These are phyloP conservation scores for Paulownia fortunei DNA, from an alignment of 257 asterid species.

Conservation along the genomic window DNA sequence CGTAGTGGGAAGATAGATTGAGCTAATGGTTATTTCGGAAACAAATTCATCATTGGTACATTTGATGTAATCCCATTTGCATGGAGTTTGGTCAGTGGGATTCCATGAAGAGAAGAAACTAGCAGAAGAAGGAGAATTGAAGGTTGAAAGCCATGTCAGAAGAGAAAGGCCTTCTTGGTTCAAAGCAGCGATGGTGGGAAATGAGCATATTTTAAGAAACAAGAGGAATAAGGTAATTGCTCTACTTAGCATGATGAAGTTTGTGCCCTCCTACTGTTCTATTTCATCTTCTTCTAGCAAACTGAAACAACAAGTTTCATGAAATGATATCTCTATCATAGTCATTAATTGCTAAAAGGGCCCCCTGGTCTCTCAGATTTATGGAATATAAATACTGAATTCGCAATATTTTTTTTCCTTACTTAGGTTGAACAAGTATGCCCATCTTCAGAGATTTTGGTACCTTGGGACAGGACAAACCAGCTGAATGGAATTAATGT, in stretches of 20 bases:
- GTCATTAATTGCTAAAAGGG: slow-evolving; percentile 31
- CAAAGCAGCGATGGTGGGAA: slow-evolving; percentile 48
- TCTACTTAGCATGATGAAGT: slow-evolving; percentile 56
- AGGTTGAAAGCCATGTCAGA: slow-evolving; percentile 67
- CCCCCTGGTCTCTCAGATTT: slow-evolving; percentile 24
- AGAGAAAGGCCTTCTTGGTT: slow-evolving; percentile 70
- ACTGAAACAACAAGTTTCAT: neutral
- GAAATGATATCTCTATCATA: slow-evolving; percentile 31
- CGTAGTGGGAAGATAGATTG: slow-evolving; percentile 56
- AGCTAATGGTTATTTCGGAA: slow-evolving; percentile 52
- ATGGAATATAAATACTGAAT: slow-evolving; percentile 9
- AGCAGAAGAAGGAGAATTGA: slow-evolving; percentile 56
- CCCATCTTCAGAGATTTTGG: slow-evolving; percentile 11
- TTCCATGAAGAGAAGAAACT: slow-evolving; percentile 66
- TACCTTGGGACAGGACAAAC: slow-evolving; percentile 1
- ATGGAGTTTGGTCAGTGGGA: slow-evolving; percentile 51
- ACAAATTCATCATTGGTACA: slow-evolving; percentile 53
- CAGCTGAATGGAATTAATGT: slow-evolving; percentile 21
- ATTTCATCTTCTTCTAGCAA: slow-evolving; percentile 37
- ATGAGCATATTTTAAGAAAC: slow-evolving; percentile 40
- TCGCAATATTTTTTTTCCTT: neutral
- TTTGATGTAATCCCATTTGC: slow-evolving; percentile 71
- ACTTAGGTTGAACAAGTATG: slow-evolving; percentile 10
- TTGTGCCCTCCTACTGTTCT: slow-evolving; percentile 33
- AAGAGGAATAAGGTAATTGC: slow-evolving; percentile 44